Evolutionary conservation across 208 protist genomes (phyloP).

Genomic region (Acanthamoeba healyi): DNA sequence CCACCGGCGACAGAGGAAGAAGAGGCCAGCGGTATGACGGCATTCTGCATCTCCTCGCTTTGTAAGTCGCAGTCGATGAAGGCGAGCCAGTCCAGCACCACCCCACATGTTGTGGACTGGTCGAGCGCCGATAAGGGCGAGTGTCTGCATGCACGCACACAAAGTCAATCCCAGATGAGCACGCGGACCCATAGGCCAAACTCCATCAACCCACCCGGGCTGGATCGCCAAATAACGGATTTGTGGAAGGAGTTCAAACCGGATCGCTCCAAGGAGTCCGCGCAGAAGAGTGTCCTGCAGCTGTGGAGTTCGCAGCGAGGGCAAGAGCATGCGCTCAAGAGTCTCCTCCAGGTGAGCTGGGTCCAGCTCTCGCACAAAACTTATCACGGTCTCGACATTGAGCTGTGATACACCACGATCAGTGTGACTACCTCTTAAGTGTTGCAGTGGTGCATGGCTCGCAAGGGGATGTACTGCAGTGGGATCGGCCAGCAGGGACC

Average conservation of each 20-base stretch:
- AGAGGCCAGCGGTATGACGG: neutral
- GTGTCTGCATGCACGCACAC: neutral
- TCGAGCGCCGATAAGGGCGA: too few species aligned
- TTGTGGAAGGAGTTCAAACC: neutral
- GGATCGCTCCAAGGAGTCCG: neutral
- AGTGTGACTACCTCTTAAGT: too few species aligned
- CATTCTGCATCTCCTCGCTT: neutral
- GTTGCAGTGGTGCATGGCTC: too few species aligned
- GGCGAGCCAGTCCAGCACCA: conserved; percentile 27
- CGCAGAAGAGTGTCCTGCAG: neutral
- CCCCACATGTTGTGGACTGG: neutral
- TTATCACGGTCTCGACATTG: neutral
- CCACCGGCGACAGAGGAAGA: neutral
- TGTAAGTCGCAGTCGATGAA: conserved; percentile 21
- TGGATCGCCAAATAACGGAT: too few species aligned
- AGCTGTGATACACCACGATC: neutral
- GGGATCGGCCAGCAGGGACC: neutral
- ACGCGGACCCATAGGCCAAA: too few species aligned
- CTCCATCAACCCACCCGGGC: too few species aligned
- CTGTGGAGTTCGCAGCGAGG: neutral
- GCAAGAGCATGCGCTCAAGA: neutral
- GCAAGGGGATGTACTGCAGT: neutral
- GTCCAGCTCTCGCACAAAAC: neutral
- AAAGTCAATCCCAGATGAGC: too few species aligned
- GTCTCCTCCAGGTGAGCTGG: neutral